Percentiles rank a stretch among this genome's conserved stretches.
phyloP scores from a whole-genome alignment of 2,329 filamentous ascomycete genomes.

The Microcera coccophila region DNA sequence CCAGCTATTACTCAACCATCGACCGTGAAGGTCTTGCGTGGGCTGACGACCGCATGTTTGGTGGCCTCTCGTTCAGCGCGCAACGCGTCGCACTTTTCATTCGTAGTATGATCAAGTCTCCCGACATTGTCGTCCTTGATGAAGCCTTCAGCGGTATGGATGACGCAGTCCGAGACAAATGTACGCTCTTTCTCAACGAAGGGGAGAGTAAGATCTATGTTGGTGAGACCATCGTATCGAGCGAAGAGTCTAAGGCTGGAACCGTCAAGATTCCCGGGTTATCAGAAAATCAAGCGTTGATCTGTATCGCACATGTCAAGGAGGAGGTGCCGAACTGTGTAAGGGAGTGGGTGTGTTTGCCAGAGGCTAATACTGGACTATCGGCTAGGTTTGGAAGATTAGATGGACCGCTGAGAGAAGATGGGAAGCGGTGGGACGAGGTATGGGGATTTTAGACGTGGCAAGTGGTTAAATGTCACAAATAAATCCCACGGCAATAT shows the following conservation, averaged over 20 bases:
- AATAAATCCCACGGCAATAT: too few species aligned
- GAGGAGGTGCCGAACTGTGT: constrained; percentile 86
- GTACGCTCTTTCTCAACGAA: constrained; percentile 70
- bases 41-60: constrained; percentile 66
- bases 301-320: constrained; percentile 88
- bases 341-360: constrained; percentile 80
- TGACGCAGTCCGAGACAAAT: constrained; percentile 77
- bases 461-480: too few species aligned
- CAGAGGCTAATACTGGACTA: constrained; percentile 63
- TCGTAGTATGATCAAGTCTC: constrained; percentile 72
- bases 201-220: constrained; percentile 51
- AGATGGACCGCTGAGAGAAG: constrained; percentile 55
- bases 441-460: constrained; percentile 54
- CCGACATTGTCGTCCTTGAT: constrained; percentile 79
- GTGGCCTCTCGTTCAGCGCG: constrained; percentile 71
- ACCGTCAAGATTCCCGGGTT: constrained; percentile 58
- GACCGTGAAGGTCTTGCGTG: constrained; percentile 47
- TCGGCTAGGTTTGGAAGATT: constrained; percentile 63
- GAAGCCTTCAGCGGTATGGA: constrained; percentile 88
- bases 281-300: constrained; percentile 67
- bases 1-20: constrained; percentile 33
- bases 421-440: constrained; percentile 57
- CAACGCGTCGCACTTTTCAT: constrained; percentile 85
- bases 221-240: constrained; percentile 42
- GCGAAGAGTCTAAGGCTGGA: constrained; percentile 41